These are phyloP conservation scores for Gnaphalium uliginosum DNA, from an alignment of 129 eudicot species.

Conservation along the genomic window DNA sequence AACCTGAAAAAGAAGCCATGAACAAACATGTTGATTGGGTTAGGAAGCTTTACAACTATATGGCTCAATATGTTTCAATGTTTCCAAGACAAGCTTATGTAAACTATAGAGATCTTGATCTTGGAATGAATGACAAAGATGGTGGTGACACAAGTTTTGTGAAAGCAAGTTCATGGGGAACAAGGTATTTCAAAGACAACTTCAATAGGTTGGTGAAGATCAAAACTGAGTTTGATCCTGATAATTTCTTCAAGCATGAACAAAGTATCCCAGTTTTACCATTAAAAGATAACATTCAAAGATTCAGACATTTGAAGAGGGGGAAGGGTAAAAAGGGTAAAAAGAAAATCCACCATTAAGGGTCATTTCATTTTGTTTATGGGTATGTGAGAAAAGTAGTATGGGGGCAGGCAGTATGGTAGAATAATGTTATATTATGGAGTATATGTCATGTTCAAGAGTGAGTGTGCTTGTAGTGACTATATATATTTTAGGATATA, in stretches of 20 bases:
- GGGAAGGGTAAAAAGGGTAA: conserved; percentile 34
- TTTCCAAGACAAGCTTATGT: conserved; percentile 77
- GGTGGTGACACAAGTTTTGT: conserved; percentile 45
- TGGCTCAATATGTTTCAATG: conserved; percentile 65
- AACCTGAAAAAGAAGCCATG: conserved; percentile 34
- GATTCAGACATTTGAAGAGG: conserved; percentile 26
- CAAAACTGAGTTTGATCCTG: conserved; percentile 77
- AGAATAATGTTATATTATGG: conserved; percentile 22
- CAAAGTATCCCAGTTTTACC: conserved; percentile 74
- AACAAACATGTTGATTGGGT: conserved; percentile 64
- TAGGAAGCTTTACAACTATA: conserved; percentile 63
- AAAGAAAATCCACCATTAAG: conserved; percentile 26
- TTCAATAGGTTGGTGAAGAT: conserved; percentile 61
- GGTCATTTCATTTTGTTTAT: neutral
- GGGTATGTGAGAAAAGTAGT: conserved; percentile 26
- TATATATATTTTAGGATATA: neutral
- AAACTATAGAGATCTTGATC: conserved; percentile 80
- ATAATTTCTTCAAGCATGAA: conserved; percentile 78
- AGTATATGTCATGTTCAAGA: conserved; percentile 23
- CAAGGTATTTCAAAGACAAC: conserved; percentile 63
- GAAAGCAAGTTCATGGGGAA: conserved; percentile 65
- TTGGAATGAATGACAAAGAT: conserved; percentile 69
- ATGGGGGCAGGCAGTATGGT: conserved; percentile 15
- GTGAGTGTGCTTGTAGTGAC: conserved; percentile 29
- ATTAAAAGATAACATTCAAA: conserved; percentile 25